Base-by-base conservation (phyloP, 495 filamentous ascomycete species). In the Articulospora tetracladia region DNA sequence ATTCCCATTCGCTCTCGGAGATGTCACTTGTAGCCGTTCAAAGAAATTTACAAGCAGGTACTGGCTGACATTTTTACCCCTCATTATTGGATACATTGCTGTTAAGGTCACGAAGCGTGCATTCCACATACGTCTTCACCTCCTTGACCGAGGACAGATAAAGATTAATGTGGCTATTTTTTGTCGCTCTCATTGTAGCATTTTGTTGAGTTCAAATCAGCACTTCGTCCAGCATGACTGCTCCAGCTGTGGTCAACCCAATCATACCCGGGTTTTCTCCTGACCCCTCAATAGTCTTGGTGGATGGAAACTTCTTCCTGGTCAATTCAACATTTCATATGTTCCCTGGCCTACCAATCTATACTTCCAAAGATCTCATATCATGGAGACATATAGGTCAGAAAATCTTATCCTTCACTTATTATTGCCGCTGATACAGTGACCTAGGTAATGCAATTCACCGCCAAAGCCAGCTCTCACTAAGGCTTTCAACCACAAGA, bases 241-340 rank as follows among this genome's bases (percentile, higher is more conserved):
- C 4, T 44, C n/a, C 17, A 44, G 39, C 39, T n/a, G 7, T 3
- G 39, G 17, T 44, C 17, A 82, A 83, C 59, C 80, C 80, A 23
- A 78, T 82, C 54, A 63, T 82, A 4, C 78, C 79, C 1, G 80
- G 80, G 20, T 83, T 79, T 64, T 74, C 80, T 59, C 78, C 80
- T 0, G 81, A 85, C 58, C 82, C 82, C 0, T 78, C 74, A 57
- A 79, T 79, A 61, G 78, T 81, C 26, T 78, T 72, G 48, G 75
- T 83, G 2, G 65, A 71, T 1, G 74, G 66, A 27, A 71, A 63
- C 3, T 70, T 66, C 47, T 76, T 73, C 59, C 63, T 71, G 20
- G 68, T 71, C 17, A 71, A 68, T 17, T 75, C 73, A 11, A 70
- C 64, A 24, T 77, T 76, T 55, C 70, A 73, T 55, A 53, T 68